These are phyloP conservation scores for Penium margaritaceum DNA, from an alignment of 139 green algal species.

Conservation along the genomic window DNA sequence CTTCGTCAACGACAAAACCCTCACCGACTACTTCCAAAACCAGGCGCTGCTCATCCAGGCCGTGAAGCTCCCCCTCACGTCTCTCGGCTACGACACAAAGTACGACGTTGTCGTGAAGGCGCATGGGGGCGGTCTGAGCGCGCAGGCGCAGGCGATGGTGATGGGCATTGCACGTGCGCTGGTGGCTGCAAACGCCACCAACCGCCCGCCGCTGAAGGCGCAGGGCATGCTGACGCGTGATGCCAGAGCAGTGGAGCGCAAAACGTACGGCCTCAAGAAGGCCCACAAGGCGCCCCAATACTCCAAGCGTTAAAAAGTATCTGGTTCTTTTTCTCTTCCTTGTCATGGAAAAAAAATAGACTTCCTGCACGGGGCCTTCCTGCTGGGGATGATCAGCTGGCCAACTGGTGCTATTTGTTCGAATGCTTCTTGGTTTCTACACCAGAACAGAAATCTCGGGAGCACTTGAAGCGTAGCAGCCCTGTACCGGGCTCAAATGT, in stretches of 20 bases:
- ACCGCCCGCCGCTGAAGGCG: conserved; percentile 34
- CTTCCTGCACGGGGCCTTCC: no score
- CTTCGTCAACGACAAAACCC: conserved; percentile 16
- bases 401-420: no score
- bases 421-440: no score
- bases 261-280: conserved; percentile 66
- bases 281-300: conserved; percentile 61
- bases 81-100: conserved; percentile 32
- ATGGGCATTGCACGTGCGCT: conserved; percentile 29
- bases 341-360: no score
- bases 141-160: conserved; percentile 32
- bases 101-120: conserved; percentile 39
- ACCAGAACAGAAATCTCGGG: no score
- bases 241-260: conserved; percentile 50
- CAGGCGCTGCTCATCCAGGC: conserved; percentile 31
- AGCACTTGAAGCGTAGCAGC: no score
- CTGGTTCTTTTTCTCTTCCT: no score
- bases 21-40: conserved; percentile 35
- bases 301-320: conserved; percentile 61
- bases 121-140: conserved; percentile 29
- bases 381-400: no score
- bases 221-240: conserved; percentile 49
- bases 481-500: no score
- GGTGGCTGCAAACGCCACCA: conserved; percentile 23
- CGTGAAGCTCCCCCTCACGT: conserved; percentile 18